Conservation (phyloP, 768 basidiomycete species). For the Boletus sp. region DNA sequence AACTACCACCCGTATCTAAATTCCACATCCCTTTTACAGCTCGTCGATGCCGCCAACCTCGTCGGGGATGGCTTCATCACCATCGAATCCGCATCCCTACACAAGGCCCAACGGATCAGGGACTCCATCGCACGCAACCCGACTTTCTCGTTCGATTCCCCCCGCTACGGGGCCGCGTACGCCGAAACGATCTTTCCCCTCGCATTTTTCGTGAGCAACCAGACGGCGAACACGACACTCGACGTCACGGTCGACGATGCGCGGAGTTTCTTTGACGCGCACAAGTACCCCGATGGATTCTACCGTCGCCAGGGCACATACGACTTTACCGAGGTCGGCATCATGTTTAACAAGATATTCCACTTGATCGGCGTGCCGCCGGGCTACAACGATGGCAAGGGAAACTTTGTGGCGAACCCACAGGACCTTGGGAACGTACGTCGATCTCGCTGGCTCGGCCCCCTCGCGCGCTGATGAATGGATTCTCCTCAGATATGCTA, state of each 20-base stretch:
- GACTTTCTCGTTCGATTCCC: constrained; percentile 21
- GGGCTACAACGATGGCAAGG: constrained; percentile 17
- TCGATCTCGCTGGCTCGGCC: not conserved
- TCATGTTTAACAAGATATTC: not conserved
- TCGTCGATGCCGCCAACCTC: constrained; percentile 16
- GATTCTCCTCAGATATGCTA: constrained; percentile 13
- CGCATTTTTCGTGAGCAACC: constrained; percentile 26
- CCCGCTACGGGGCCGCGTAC: constrained; percentile 21
- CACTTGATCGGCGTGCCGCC: constrained; percentile 6
- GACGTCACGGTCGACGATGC: constrained; percentile 15
- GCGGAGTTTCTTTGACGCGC: constrained; percentile 17
- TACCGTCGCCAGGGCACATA: constrained; percentile 19
- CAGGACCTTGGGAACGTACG: constrained; percentile 14
- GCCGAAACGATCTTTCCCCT: constrained; percentile 25
- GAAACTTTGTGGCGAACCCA: constrained; percentile 14
- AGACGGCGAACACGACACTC: constrained; percentile 17
- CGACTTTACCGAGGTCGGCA: not conserved
- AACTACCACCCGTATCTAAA: not conserved
- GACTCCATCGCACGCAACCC: constrained; percentile 28
- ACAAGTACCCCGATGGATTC: constrained; percentile 20
- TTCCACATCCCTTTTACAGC: constrained; percentile 8
- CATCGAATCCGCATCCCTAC: constrained; percentile 20
- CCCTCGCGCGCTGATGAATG: constrained; percentile 2
- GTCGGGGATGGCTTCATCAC: constrained; percentile 21
- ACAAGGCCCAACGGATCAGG: constrained; percentile 24